A percentile compares a stretch with the other conserved stretches of the same genome.
Evolutionary conservation across 306 rosid species (phyloP).

Genomic region (Cicer cuneatum): DNA sequence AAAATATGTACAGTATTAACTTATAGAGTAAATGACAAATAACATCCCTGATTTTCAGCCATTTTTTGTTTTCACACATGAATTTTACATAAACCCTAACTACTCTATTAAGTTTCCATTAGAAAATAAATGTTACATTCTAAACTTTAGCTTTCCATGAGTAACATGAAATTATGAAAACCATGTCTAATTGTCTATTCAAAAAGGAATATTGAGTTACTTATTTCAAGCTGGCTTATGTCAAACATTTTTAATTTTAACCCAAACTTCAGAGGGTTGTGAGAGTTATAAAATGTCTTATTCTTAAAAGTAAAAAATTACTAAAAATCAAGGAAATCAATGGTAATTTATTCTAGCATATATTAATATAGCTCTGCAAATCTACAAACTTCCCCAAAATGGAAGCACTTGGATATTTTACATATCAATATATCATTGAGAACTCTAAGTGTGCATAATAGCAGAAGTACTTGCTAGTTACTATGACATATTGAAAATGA

Average conservation of each 20-base stretch:
- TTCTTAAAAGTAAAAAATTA: background rate
- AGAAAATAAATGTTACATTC: background rate
- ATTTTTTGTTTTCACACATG: background rate
- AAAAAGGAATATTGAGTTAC: background rate
- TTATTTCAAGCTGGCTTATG: background rate
- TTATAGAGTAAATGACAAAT: background rate
- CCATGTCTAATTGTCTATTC: background rate
- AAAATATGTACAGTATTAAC: background rate
- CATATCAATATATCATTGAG: background rate
- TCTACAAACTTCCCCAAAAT: background rate
- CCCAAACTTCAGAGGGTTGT: background rate
- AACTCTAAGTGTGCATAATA: background rate
- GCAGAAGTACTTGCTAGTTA: too few species aligned
- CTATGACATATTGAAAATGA: too few species aligned
- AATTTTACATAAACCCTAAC: background rate
- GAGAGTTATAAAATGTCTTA: too few species aligned
- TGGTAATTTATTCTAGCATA: background rate
- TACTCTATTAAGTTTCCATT: background rate
- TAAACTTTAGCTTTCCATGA: background rate
- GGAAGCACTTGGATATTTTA: slow-evolving; percentile 8
- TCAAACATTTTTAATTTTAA: background rate
- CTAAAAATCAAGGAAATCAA: background rate
- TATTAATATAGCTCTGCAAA: background rate
- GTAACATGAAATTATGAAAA: background rate
- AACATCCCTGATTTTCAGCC: slow-evolving; percentile 9